Evolutionary conservation across 1,284 basidiomycete species (phyloP), one percentile per base, ranked within the genome.

Genomic region (Ustilago nuda): DNA sequence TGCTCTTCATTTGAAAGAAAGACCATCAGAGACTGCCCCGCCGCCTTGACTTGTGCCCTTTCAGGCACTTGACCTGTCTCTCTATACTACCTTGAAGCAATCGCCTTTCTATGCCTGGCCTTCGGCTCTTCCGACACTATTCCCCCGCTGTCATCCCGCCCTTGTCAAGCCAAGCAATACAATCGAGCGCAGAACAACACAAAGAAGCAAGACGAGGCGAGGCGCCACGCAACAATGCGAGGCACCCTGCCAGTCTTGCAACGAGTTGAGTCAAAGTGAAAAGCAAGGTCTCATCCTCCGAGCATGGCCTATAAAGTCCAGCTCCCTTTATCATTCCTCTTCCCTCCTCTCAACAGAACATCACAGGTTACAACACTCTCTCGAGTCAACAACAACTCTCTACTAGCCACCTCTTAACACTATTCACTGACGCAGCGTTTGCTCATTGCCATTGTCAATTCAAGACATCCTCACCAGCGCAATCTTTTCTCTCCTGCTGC

Each of bases 341-440:
- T 57, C 61, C 58, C 60, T 48, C 61, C 61, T 61, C 56, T 48
- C 61, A 59, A 67, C 64, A 62, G 55, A 61, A 56, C 51, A 66
- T 51, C 56, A 30, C 7, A 52, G 61, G 56, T 56, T 61, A 67
- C 43, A 52, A 37, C 51, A 27, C 37, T 53, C 64, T 60, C 60
- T 72, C 69, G 69, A 72, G 64, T 59, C 56, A 36, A 58, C 50
- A 54, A 60, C 52, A 36, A 56, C 23, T 30, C 48, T 50, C 48
- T 50, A 11, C 6, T 37, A 66, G 68, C 68, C 59, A 66, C 46
- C 67, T 60, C 62, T 41, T 50, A 56, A 63, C 57, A 52, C 70
- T 64, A 19, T 53, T 46, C 70, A 60, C 56, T 46, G 64, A 72
- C 70, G 70, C 70, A 66, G 57, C 64, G 64, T 72, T 67, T 67